These are phyloP conservation scores for Quercus rubra DNA, from an alignment of 306 rosid genomes.

Conservation along the genomic window DNA sequence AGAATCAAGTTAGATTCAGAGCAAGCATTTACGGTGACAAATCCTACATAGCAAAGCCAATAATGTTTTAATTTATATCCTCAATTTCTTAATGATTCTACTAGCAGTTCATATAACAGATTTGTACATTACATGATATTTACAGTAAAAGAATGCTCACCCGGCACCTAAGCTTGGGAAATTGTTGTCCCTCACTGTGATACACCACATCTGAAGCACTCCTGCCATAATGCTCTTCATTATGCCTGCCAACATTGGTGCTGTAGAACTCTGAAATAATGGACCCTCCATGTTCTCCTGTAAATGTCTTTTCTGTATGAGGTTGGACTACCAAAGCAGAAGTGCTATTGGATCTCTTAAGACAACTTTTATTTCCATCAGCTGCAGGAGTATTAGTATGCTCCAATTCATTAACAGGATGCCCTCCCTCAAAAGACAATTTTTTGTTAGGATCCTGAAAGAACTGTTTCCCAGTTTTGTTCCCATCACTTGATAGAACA, in stretches of 20 bases:
- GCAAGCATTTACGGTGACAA: not conserved
- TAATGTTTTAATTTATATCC: constrained; percentile 15
- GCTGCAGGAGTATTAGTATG: constrained; percentile 24
- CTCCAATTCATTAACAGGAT: constrained; percentile 41
- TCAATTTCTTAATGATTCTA: not conserved
- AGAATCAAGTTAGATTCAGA: constrained; percentile 21
- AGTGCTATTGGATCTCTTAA: constrained; percentile 81
- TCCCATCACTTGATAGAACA: constrained; percentile 37
- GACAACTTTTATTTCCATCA: constrained; percentile 36
- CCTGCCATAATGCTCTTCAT: constrained; percentile 42
- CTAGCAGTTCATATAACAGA: not conserved
- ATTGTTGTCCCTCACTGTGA: constrained; percentile 52
- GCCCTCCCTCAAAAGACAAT: constrained; percentile 25
- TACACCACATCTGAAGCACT: constrained; percentile 60
- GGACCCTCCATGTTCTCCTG: constrained; percentile 39
- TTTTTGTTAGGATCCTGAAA: constrained; percentile 35
- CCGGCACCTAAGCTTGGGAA: constrained; percentile 88
- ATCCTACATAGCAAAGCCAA: constrained; percentile 5
- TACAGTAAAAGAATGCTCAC: constrained; percentile 47
- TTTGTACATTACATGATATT: constrained; percentile 9
- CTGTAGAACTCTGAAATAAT: constrained; percentile 73
- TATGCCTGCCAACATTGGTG: constrained; percentile 50
- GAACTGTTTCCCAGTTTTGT: constrained; percentile 29
- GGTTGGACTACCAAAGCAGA: constrained; percentile 55
- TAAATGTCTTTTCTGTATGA: constrained; percentile 23